Evolutionary conservation across 2,329 filamentous ascomycete genomes (phyloP).

Genomic region (Pestalotiopsis sp.): DNA sequence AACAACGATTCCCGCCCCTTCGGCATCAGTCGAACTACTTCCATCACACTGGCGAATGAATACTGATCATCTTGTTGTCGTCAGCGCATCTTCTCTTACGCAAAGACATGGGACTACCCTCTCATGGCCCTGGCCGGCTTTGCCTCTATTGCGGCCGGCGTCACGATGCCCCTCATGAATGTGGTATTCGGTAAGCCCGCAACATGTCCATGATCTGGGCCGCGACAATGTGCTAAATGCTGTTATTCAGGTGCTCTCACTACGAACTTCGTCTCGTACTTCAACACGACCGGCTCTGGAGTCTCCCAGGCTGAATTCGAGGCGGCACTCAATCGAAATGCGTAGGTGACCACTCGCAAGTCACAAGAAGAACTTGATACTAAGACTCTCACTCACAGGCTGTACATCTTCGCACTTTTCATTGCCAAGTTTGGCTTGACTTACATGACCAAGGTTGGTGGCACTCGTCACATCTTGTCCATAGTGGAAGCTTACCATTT

Average conservation of each 20-base stretch:
- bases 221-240: slow-evolving; percentile 13
- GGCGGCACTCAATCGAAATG: slow-evolving; percentile 42
- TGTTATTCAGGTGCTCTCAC: slow-evolving; percentile 41
- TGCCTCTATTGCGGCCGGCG: slow-evolving; percentile 53
- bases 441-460: slow-evolving; percentile 59
- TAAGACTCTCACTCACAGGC: slow-evolving; percentile 33
- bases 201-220: not conserved
- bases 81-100: slow-evolving; percentile 56
- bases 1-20: too few species aligned
- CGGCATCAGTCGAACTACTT: not conserved
- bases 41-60: not conserved
- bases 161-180: slow-evolving; percentile 61
- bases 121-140: slow-evolving; percentile 48
- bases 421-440: slow-evolving; percentile 64
- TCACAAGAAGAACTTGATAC: not conserved
- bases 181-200: slow-evolving; percentile 52
- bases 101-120: slow-evolving; percentile 51
- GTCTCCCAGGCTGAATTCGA: slow-evolving; percentile 38
- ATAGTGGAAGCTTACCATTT: not conserved
- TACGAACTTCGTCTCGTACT: slow-evolving; percentile 49
- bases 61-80: slow-evolving; percentile 15
- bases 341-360: slow-evolving; percentile 34
- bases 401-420: slow-evolving; percentile 74
- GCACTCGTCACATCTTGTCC: not conserved
- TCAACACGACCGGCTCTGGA: slow-evolving; percentile 25